Percentiles rank a stretch among this genome's conserved stretches.
Evolutionary conservation across 352 stramenopile genomes (phyloP).

Genomic region (Globisporangium uncinulatum): DNA sequence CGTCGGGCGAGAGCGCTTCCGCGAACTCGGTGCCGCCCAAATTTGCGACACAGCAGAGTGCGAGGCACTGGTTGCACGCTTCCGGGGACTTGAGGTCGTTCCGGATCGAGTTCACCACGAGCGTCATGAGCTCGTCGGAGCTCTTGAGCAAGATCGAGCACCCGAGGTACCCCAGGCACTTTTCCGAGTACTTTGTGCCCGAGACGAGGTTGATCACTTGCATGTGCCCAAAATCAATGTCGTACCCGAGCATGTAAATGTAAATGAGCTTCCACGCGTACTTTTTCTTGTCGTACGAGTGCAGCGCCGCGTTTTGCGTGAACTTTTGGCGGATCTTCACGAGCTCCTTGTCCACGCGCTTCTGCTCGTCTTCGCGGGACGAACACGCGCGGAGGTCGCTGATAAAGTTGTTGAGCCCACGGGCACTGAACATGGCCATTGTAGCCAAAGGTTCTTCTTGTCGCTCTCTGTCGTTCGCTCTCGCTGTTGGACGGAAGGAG

Average conservation of each 20-base stretch:
- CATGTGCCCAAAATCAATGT: conserved; percentile 98
- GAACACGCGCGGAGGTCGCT: conserved; percentile 65
- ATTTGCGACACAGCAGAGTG: conserved; percentile 95
- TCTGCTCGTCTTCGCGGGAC: conserved; percentile 92
- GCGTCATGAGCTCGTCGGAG: conserved; percentile 81
- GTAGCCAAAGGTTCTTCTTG: background rate
- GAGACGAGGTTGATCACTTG: conserved; percentile 95
- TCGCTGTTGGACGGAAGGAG: too few species aligned
- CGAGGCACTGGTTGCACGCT: conserved; percentile 89
- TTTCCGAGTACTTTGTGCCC: conserved; percentile 92
- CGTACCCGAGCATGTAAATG: conserved; percentile 99
- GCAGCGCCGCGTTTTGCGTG: conserved; percentile 78
- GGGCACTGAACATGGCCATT: conserved; percentile 79
- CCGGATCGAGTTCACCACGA: conserved; percentile 96
- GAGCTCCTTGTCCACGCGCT: conserved; percentile 96
- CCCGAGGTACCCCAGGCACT: conserved; percentile 95
- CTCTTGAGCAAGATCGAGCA: conserved; percentile 94
- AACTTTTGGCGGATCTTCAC: conserved; percentile 98
- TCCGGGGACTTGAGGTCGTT: conserved; percentile 92
- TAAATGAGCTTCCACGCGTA: conserved; percentile 99
- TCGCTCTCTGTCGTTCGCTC: too few species aligned
- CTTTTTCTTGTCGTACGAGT: conserved; percentile 97
- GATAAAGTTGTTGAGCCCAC: conserved; percentile 82
- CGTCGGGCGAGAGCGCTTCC: conserved; percentile 91
- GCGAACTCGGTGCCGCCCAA: conserved; percentile 93